Evolutionary conservation across 495 filamentous ascomycete genomes (phyloP).

Genomic region (Hypoxylon intermedium): DNA sequence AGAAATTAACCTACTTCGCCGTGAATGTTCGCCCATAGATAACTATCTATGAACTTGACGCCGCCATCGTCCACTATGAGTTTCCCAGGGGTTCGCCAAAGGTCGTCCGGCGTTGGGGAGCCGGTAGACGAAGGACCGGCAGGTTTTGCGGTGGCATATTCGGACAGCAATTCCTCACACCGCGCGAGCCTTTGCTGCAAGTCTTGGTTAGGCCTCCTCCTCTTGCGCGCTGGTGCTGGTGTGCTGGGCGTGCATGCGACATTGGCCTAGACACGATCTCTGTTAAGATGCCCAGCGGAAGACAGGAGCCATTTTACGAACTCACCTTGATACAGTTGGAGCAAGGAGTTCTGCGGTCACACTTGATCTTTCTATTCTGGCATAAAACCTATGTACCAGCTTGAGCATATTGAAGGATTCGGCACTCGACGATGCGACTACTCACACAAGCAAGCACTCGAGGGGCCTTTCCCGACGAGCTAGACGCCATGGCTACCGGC

Average conservation of each 20-base stretch:
- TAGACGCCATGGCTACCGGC: conserved; percentile 29
- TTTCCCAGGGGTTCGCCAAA: conserved; percentile 50
- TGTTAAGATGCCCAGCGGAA: conserved; percentile 14
- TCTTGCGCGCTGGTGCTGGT: conserved; percentile 56
- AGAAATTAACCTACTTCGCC: conserved; percentile 48
- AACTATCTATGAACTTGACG: conserved; percentile 55
- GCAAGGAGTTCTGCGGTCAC: conserved; percentile 72
- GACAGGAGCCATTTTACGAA: not conserved
- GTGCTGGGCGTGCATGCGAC: conserved; percentile 56
- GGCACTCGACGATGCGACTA: conserved; percentile 1
- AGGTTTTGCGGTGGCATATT: conserved; percentile 52
- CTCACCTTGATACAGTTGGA: conserved; percentile 60
- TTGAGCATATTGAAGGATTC: conserved; percentile 3
- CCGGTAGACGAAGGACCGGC: conserved; percentile 29
- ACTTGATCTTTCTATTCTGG: conserved; percentile 72
- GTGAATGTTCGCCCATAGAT: conserved; percentile 49
- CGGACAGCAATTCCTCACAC: conserved; percentile 56
- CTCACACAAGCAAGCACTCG: conserved; percentile 39
- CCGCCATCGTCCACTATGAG: conserved; percentile 54
- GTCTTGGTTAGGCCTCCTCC: conserved; percentile 56
- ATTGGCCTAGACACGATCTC: conserved; percentile 45
- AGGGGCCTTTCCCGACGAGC: conserved; percentile 34
- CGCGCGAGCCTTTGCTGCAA: conserved; percentile 56
- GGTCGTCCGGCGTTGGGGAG: conserved; percentile 37
- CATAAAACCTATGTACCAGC: conserved; percentile 58